Evolutionary conservation across 192 early-diverging fungal genomes (phyloP).

Genomic region (Geranomyces michiganensis): DNA sequence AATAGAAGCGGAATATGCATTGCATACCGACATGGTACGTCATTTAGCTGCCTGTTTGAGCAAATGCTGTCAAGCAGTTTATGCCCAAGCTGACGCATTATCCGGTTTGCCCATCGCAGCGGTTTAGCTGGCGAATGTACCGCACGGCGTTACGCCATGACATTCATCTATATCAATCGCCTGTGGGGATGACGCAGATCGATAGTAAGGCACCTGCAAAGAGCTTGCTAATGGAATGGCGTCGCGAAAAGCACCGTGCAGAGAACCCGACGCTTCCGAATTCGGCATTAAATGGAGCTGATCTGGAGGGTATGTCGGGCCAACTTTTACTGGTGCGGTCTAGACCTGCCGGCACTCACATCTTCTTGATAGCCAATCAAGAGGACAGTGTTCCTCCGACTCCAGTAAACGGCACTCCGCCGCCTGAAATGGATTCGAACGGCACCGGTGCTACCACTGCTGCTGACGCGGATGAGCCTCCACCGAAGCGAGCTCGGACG

Average conservation of each 20-base stretch:
- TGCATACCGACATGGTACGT: constrained; percentile 36
- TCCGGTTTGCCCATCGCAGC: constrained; percentile 12
- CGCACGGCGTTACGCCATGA: constrained; percentile 49
- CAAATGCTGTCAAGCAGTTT: neutral
- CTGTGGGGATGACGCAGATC: constrained; percentile 16
- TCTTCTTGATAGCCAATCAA: too few relatives aligned
- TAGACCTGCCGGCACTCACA: too few relatives aligned
- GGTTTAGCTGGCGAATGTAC: constrained; percentile 52
- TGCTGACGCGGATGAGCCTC: too few relatives aligned
- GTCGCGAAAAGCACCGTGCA: constrained; percentile 25
- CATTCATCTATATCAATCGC: constrained; percentile 47
- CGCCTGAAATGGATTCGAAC: too few relatives aligned
- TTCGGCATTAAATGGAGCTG: too few relatives aligned
- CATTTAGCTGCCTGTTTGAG: constrained; percentile 20
- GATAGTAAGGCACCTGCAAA: constrained; percentile 30
- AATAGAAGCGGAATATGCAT: constrained; percentile 43
- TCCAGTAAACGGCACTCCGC: too few relatives aligned
- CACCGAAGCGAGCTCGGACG: too few relatives aligned
- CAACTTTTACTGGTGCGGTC: too few relatives aligned
- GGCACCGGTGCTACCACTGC: too few relatives aligned
- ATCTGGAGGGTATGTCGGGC: too few relatives aligned
- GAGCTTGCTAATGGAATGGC: constrained; percentile 35
- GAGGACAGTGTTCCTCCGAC: too few relatives aligned
- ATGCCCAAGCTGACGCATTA: neutral
- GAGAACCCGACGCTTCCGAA: neutral